Conservation (phyloP, 768 basidiomycete genomes). For the Boletellus ananas region DNA sequence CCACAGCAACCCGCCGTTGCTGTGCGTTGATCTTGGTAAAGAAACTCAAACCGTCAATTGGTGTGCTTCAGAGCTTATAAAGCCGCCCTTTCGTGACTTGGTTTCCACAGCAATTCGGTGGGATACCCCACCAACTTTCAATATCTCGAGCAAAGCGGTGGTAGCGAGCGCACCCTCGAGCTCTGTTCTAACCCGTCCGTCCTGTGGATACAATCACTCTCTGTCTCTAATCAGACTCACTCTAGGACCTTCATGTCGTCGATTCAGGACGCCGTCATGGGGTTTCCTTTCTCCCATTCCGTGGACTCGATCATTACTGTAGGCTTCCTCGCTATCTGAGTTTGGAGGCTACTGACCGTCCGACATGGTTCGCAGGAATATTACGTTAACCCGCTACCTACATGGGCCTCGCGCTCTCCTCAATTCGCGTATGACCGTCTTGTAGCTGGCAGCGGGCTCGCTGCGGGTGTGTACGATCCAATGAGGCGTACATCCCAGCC, state of each 20-base stretch:
- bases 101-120: conserved; percentile 7
- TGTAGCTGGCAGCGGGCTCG: not conserved
- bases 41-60: not conserved
- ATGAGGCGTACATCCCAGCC: not conserved
- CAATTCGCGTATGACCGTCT: not conserved
- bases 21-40: conserved; percentile 10
- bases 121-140: not conserved
- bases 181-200: conserved; percentile 9
- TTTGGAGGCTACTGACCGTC: not conserved
- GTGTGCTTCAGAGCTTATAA: conserved; percentile 18
- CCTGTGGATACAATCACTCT: not conserved
- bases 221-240: not conserved
- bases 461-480: not conserved
- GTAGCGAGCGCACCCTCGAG: not conserved
- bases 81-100: conserved; percentile 4
- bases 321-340: not conserved
- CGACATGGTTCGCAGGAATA: conserved; percentile 8
- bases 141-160: not conserved
- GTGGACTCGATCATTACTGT: conserved; percentile 3
- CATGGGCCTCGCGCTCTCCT: not conserved
- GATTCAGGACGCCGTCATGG: not conserved
- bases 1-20: conserved; percentile 20
- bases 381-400: not conserved
- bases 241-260: conserved; percentile 7
- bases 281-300: not conserved